phyloP scores from a whole-genome alignment of 2,329 filamentous ascomycete genomes.

The Aspergillus fumigatus region DNA sequence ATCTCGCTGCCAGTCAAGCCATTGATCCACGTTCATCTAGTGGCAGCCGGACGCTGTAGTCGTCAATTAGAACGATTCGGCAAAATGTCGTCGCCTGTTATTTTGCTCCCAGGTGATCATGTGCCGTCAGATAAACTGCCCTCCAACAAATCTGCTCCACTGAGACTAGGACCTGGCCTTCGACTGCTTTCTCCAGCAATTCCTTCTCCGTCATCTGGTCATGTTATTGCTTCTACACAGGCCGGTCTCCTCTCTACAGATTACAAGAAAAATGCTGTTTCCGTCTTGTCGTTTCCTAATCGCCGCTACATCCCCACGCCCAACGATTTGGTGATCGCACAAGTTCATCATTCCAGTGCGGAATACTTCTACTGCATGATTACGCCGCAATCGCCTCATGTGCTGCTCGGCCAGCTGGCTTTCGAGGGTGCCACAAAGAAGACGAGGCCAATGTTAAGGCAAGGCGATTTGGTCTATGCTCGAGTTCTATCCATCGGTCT shows the following conservation, averaged over 20 bases:
- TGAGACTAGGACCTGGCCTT: constrained; percentile 80
- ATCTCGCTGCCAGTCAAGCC: neutral
- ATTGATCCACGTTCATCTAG: neutral
- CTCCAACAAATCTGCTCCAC: constrained; percentile 58
- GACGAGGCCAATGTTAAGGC: constrained; percentile 71
- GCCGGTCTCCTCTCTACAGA: constrained; percentile 36
- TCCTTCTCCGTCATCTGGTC: constrained; percentile 52
- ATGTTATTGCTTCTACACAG: constrained; percentile 31
- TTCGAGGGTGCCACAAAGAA: constrained; percentile 93
- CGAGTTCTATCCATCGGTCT: constrained; percentile 73
- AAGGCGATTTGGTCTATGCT: constrained; percentile 82
- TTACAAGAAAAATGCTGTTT: constrained; percentile 35
- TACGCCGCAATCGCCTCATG: constrained; percentile 58
- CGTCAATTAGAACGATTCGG: neutral
- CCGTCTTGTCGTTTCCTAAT: constrained; percentile 33
- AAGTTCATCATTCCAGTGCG: constrained; percentile 67
- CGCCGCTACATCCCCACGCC: constrained; percentile 69
- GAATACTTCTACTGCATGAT: constrained; percentile 80
- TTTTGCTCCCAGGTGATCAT: constrained; percentile 78
- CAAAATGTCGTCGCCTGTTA: constrained; percentile 54
- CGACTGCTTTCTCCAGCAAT: constrained; percentile 71
- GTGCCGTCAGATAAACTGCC: constrained; percentile 65
- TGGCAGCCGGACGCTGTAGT: neutral
- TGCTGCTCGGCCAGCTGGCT: constrained; percentile 77
- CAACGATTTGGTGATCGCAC: constrained; percentile 87